Evolutionary conservation across 2,329 filamentous ascomycete genomes (phyloP).

Genomic region (Alternaria longipes): DNA sequence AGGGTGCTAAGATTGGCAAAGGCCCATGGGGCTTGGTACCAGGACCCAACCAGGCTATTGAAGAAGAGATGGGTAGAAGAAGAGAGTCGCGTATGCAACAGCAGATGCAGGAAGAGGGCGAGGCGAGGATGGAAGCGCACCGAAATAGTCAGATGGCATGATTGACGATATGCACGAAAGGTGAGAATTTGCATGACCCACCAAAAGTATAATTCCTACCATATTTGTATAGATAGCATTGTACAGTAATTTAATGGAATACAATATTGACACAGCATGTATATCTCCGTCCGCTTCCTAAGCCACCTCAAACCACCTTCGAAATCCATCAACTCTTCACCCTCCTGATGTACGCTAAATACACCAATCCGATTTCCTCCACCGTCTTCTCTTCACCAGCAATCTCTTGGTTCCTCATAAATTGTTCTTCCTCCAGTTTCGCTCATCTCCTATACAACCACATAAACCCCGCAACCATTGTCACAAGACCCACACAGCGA

Average conservation of each 20-base stretch:
- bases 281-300: background rate
- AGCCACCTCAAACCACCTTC: background rate
- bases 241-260: background rate
- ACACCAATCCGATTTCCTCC: background rate
- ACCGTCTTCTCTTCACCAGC: background rate
- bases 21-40: conserved; percentile 24
- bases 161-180: background rate
- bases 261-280: background rate
- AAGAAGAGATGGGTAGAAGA: conserved; percentile 3
- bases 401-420: background rate
- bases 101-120: conserved; percentile 12
- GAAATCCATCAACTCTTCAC: background rate
- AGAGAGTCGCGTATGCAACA: conserved; percentile 7
- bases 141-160: background rate
- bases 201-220: background rate
- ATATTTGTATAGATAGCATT: background rate
- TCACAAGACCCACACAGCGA: background rate
- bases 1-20: conserved; percentile 27
- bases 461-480: background rate
- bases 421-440: background rate
- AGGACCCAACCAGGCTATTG: conserved; percentile 14
- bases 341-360: background rate
- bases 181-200: background rate
- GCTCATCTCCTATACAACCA: background rate
- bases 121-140: conserved; percentile 11